Base-by-base conservation (phyloP, 176 grass and related monocot species). In the Rhynchospora pubera region DNA sequence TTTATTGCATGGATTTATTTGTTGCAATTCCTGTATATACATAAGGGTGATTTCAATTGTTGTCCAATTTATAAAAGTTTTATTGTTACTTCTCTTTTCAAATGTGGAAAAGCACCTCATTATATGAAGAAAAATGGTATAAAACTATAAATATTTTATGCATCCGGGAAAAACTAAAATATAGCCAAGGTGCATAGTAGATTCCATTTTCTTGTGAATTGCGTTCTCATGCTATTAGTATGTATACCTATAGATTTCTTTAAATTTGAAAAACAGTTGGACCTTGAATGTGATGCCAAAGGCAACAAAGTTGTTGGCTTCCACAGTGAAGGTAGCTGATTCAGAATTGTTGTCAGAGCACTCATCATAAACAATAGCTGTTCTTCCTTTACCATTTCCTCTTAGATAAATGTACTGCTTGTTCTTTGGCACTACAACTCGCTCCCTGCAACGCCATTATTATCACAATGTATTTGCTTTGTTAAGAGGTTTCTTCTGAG, bases 261-360 rank as follows among this genome's bases (percentile, higher is more conserved):
- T 0, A 30, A 50, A 16, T 23, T 72, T 9, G 59, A 21, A 67
- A 28, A 16, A 5, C 8, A 56, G 34, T 66, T 48, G 19, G 9
- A 91, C 95, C 87, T 91, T 98, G 87, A 98, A 94, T 65, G 87
- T 89, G 39, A 98, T 62, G 66, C 95, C 92, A 8, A 98, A 98
- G 62, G 91, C 79, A 47, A 94, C 14, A 65, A 97, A 82, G 13
- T 97, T 93, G 81, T 89, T 81, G 0, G 92, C 90, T 47, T 84
- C 80, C 2, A 94, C 79, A 3, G 68, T 61, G 87, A 98, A 93
- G 1, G 92, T 89, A 18, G 95, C 83, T 9, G 95, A 98, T 39
- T 89, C 85, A 1, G 85, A 78, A 50, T 91, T 98, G 77, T 90
- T 83, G 0, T 21, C 2, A 9, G 85, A 91, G 84, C 75, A 65